Evolutionary conservation across 805 yeast species (phyloP), one percentile per base, ranked within the genome.

Genomic region (Tetrapisispora iriomotensis): DNA sequence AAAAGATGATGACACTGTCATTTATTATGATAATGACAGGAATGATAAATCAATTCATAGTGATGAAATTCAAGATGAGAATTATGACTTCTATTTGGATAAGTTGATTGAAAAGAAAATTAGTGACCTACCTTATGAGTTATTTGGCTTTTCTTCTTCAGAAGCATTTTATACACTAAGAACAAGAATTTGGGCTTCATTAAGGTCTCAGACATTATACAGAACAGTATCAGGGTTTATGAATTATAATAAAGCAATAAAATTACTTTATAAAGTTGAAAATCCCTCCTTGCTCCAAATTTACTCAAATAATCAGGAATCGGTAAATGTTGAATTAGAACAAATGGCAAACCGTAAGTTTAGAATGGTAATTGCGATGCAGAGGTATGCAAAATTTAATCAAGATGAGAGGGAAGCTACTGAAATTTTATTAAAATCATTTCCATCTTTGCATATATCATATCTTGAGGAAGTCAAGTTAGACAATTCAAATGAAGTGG

Each of bases 181-280:
- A 56, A 85, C 95, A 0, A 68, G 95, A 52, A 70, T 85, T 2
- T 86, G 96, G 96, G 83, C 94, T 0, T 83, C 95, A 0, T 61
- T 82, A 39, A 68, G 95, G 51, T 74, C 84, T 2, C 96, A 86
- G 54, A 86, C 95, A 0, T 65, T 86, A 39, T 87, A 79, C 53
- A 66, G 95, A 29, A 86, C 96, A 0, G 68, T 84, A 3, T 75
- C 88, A 0, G 95, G 96, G 0, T 85, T 87, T 53, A 74, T 74
- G 74, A 85, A 85, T 54, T 86, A 86, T 54, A 66, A 73, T 12
- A 70, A 71, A 27, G 95, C 95, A 0, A 70, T 87, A 23, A 78
- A 77, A 46, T 62, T 85, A 20, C 65, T 86, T 6, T 76, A 77
- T 49, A 64, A 79, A 32, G 72, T 80, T 31, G 95, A 86, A 56